phyloP scores from a whole-genome alignment of 352 stramenopile species.

The Paralagenidium karlingii region DNA sequence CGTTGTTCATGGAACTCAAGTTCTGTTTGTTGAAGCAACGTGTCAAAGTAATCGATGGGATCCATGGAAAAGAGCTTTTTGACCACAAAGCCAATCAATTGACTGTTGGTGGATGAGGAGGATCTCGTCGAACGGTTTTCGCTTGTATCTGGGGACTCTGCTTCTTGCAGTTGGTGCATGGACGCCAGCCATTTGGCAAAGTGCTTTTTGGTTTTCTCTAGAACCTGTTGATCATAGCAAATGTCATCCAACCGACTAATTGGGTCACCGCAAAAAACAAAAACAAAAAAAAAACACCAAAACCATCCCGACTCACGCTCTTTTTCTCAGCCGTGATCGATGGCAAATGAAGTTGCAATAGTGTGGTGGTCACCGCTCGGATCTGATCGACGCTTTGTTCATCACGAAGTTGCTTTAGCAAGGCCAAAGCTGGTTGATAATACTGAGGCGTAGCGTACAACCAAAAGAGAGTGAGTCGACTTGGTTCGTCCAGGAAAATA shows the following conservation, averaged over 20 bases:
- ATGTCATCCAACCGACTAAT: constrained; percentile 1
- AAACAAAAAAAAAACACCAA: no score
- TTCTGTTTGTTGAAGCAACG: constrained; percentile 20
- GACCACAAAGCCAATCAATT: constrained; percentile 21
- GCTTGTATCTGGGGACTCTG: constrained; percentile 3
- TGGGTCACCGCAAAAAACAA: no score
- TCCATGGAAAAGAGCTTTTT: constrained; percentile 26
- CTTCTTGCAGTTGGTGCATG: no score
- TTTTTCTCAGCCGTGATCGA: constrained; percentile 20
- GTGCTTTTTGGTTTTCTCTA: constrained; percentile 21
- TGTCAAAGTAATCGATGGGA: constrained; percentile 26
- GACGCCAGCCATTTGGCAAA: constrained; percentile 11
- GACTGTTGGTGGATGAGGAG: no score
- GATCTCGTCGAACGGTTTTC: background rate
- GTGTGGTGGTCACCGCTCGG: constrained; percentile 17
- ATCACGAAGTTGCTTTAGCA: constrained; percentile 14
- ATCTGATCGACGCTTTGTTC: constrained; percentile 16
- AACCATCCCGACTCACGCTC: constrained; percentile 8
- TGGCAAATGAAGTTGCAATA: constrained; percentile 25
- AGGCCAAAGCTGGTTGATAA: constrained; percentile 17
- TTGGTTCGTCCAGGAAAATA: no score
- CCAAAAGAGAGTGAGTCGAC: no score
- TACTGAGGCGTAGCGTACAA: no score
- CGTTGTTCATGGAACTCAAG: constrained; percentile 24
- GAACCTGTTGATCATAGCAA: constrained; percentile 12